Conservation (phyloP, 2,329 filamentous ascomycete genomes). For the Colletotrichum aenigma region DNA sequence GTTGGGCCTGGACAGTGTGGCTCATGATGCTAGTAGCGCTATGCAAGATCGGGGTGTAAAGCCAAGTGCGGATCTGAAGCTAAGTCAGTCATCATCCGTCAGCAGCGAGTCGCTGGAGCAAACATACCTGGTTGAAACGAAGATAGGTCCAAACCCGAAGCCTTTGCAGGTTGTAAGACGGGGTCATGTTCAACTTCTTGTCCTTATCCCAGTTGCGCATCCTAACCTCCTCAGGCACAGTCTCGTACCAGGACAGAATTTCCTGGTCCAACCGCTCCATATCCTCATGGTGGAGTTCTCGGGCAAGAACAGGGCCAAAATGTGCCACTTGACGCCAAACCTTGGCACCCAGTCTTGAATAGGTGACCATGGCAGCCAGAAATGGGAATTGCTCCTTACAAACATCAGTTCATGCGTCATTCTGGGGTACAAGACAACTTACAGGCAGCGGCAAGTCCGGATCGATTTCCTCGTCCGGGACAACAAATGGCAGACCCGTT, state of each 20-base stretch:
- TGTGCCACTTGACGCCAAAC: slow-evolving; percentile 84
- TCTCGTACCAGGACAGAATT: slow-evolving; percentile 85
- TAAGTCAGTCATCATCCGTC: background rate
- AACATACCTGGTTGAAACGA: slow-evolving; percentile 73
- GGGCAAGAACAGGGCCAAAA: slow-evolving; percentile 63
- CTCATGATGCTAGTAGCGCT: slow-evolving; percentile 82
- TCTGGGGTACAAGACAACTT: slow-evolving; percentile 31
- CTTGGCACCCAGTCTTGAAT: slow-evolving; percentile 81
- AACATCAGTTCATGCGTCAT: slow-evolving; percentile 21
- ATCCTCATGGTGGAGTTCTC: slow-evolving; percentile 72
- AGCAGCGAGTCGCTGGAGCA: background rate
- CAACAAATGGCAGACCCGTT: slow-evolving; percentile 84
- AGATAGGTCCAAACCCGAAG: slow-evolving; percentile 85
- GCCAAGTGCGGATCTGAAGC: slow-evolving; percentile 74
- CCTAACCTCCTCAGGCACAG: slow-evolving; percentile 66
- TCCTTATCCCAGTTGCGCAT: slow-evolving; percentile 64
- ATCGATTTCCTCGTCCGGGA: slow-evolving; percentile 88
- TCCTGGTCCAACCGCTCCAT: slow-evolving; percentile 84
- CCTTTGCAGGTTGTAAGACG: slow-evolving; percentile 71
- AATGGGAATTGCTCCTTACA: slow-evolving; percentile 65
- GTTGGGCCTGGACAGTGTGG: slow-evolving; percentile 75
- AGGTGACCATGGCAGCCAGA: slow-evolving; percentile 82
- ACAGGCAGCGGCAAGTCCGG: slow-evolving; percentile 80
- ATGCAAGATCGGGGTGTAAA: slow-evolving; percentile 87
- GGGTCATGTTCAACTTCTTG: slow-evolving; percentile 56